Evolutionary conservation across 1,284 basidiomycete species (phyloP).

Genomic region (Mycena citricolor): DNA sequence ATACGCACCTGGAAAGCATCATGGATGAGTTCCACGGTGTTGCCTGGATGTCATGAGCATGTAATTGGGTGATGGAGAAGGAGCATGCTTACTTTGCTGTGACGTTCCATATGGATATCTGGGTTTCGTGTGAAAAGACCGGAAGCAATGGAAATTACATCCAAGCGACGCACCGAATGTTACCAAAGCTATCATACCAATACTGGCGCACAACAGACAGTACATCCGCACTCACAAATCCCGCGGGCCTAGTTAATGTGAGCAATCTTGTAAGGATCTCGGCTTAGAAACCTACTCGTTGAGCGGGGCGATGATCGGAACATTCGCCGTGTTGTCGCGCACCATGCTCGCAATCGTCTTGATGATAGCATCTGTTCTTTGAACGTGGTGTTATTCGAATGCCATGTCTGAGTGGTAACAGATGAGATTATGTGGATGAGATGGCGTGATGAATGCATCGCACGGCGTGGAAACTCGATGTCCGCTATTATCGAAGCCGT

Average conservation of each 20-base stretch:
- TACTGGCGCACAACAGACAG: conserved; percentile 53
- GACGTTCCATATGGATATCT: conserved; percentile 55
- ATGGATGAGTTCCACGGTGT: conserved; percentile 71
- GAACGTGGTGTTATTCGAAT: conserved; percentile 61
- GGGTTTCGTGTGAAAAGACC: too few species aligned
- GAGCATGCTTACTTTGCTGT: conserved; percentile 47
- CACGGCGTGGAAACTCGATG: conserved; percentile 59
- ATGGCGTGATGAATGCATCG: conserved; percentile 21
- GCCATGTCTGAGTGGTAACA: conserved; percentile 53
- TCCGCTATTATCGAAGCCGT: conserved; percentile 87
- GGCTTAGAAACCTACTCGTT: conserved; percentile 56
- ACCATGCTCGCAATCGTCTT: conserved; percentile 63
- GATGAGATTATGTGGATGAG: conserved; percentile 1
- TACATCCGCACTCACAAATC: conserved; percentile 57
- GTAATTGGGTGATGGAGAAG: too few species aligned
- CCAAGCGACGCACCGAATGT: conserved; percentile 55
- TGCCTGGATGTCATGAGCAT: conserved; percentile 25
- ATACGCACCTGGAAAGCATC: conserved; percentile 62
- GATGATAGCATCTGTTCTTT: conserved; percentile 71
- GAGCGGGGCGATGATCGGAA: conserved; percentile 72
- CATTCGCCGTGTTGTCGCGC: conserved; percentile 52
- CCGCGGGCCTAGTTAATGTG: conserved; percentile 64
- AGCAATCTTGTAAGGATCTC: conserved; percentile 5
- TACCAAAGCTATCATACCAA: conserved; percentile 73
- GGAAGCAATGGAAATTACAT: too few species aligned